Conservation (phyloP, 1,284 basidiomycete genomes). For the Cystobasidium pallidum region DNA sequence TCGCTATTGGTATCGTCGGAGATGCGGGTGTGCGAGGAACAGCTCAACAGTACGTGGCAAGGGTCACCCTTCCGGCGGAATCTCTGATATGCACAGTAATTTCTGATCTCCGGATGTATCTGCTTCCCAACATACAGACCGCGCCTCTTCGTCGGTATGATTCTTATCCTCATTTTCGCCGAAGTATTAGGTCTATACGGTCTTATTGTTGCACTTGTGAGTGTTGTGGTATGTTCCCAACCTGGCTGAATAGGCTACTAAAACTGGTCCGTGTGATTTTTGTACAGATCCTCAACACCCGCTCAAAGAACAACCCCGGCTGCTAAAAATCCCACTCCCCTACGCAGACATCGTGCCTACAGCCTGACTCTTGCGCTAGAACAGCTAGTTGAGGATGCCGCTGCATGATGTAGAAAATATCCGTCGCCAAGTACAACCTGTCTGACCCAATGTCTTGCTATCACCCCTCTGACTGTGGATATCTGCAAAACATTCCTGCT, state of each 20-base stretch:
- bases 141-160: conserved; percentile 58
- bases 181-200: conserved; percentile 58
- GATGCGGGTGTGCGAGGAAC: conserved; percentile 60
- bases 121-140: too few relatives aligned
- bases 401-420: too few relatives aligned
- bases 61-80: too few relatives aligned
- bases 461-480: neutral
- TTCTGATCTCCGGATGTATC: too few relatives aligned
- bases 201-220: conserved; percentile 58
- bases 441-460: neutral
- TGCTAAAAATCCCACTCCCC: neutral
- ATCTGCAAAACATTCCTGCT: conserved; percentile 9
- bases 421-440: neutral
- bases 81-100: too few relatives aligned
- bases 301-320: conserved; percentile 23
- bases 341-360: neutral
- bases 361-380: neutral
- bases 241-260: too few relatives aligned
- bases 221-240: neutral
- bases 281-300: conserved; percentile 39
- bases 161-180: conserved; percentile 56
- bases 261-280: too few relatives aligned
- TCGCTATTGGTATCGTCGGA: conserved; percentile 60
- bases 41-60: conserved; percentile 57
- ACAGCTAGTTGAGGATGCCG: too few relatives aligned